Evolutionary conservation across 2,329 filamentous ascomycete species (phyloP), one percentile per base, ranked within the genome.

Genomic region (Alternaria angustiovoidea): DNA sequence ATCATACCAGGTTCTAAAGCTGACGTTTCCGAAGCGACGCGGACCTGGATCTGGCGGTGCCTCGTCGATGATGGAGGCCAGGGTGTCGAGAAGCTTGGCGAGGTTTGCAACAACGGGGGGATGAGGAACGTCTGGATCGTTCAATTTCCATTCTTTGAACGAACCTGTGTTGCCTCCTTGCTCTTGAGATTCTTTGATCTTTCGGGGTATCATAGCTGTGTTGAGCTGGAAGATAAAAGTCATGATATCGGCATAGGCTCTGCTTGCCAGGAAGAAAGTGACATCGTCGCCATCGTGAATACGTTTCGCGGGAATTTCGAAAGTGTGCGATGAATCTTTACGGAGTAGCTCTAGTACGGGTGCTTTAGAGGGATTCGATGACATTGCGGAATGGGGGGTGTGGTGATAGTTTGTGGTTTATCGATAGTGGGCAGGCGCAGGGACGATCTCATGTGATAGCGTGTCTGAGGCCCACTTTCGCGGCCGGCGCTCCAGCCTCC

Each of bases 151-250:
- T n/a, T 84, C 83, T 65, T 86, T 85, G 43, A 82, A 75, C 46
- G 75, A 77, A 18, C 77, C 74, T 61, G 78, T 75, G 16, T 51
- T 57, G 54, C 77, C 70, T 14, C 28, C 41, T 20, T 44, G 18
- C 66, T 78, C 70, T 20, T 77, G 76, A 22, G 38, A 14, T 38
- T 79, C 75, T 2, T 73, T 61, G 2, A 74, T 69, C 66, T 85
- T 88, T 20, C 87, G 83, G 0, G 94, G 94, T 67, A 94, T 91
- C 80, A 98, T 88, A 11, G 94, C 87, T 59, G 90, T 88, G 78
- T 97, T 98, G 49, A 99, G 88, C 80, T 98, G 95, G 66, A 96
- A 84, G 47, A 98, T 82, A 77, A 97, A 98, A 47, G 87, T 86
- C 78, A 92, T 91, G 54, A 99, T 91, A 75, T 97, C 93, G 59